Evolutionary conservation across 441 rosid species (phyloP), one percentile per base, ranked within the genome.

Genomic region (Metrosideros polymorpha): DNA sequence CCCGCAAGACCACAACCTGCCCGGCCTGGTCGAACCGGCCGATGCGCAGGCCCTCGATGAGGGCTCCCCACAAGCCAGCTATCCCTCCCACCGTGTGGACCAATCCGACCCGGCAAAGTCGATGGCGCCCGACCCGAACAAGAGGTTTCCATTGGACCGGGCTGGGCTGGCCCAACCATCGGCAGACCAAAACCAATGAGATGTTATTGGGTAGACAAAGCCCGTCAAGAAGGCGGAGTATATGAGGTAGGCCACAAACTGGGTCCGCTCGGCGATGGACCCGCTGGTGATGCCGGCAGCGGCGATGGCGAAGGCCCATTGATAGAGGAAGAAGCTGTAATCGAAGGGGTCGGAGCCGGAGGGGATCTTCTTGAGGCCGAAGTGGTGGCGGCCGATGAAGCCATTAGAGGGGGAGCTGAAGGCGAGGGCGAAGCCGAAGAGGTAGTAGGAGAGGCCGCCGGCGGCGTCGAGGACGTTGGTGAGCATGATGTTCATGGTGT

Each of bases 401-500:
- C 85, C 88, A 18, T 86, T 86, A 66, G 88, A 86, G 52, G 88
- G 85, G 50, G 77, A 22, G 13, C 88, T 85, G 54, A 86, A 86
- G 39, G 88, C 88, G 22, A 86, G 83, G 22, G 85, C 88, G 15
- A 82, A 82, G 39, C 85, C 85, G 22, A 86, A 86, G 82, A 86
- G 88, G 85, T 86, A 86, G 77, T 86, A 86, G 42, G 85, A 86
- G 51, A 86, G 52, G n/a, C 88, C 85, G 1, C 88, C 85, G 1
- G 88, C 88, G 5, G 85, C 88, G 42, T 86, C 88, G 51, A 86
- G 85, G 82, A 86, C 88, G 29, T 86, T 86, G 61, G 85, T 86
- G 82, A 86, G 88, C 88, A 86, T 86, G 82, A 86, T 86, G 85
- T 86, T 86, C 88, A 86, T 86, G 82, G 88, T 79, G 88, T 83